Evolutionary conservation across 225 moss, liverwort and hornwort genomes (phyloP).

Genomic region (Ulota crispa): DNA sequence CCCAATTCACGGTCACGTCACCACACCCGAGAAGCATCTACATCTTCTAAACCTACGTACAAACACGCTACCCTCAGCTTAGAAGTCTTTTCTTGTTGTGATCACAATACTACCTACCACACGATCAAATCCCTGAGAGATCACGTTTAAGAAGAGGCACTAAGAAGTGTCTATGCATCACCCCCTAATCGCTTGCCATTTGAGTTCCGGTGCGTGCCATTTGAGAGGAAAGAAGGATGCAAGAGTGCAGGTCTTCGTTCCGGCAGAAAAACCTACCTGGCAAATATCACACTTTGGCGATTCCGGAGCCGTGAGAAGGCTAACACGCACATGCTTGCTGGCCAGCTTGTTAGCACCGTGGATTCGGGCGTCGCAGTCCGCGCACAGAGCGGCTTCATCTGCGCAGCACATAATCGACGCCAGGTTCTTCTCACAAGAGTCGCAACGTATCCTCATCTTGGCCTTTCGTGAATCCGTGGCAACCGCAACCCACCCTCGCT

Average conservation of each 20-base stretch:
- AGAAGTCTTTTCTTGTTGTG: no score
- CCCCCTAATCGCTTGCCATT: neutral
- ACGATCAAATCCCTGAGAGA: neutral
- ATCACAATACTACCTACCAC: neutral
- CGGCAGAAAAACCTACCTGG: conserved; percentile 33
- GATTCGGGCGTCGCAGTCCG: conserved; percentile 44
- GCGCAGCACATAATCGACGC: conserved; percentile 54
- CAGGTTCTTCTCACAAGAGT: conserved; percentile 44
- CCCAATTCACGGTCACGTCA: conserved; percentile 2
- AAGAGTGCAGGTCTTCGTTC: neutral
- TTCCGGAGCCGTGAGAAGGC: conserved; percentile 33
- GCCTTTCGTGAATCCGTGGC: conserved; percentile 6
- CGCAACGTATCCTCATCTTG: conserved; percentile 58
- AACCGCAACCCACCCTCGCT: no score
- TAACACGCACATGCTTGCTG: conserved; percentile 38
- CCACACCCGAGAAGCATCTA: neutral
- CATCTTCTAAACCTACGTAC: conserved; percentile 3
- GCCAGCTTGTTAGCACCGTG: conserved; percentile 36
- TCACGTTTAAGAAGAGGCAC: neutral
- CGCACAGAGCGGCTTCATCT: conserved; percentile 49
- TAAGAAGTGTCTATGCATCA: neutral
- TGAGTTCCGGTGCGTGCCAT: neutral
- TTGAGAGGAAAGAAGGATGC: neutral
- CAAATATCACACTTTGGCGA: conserved; percentile 54
- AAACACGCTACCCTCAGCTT: neutral